Conservation (phyloP, 2,329 filamentous ascomycete genomes). For the Pseudogymnoascus destructans region DNA sequence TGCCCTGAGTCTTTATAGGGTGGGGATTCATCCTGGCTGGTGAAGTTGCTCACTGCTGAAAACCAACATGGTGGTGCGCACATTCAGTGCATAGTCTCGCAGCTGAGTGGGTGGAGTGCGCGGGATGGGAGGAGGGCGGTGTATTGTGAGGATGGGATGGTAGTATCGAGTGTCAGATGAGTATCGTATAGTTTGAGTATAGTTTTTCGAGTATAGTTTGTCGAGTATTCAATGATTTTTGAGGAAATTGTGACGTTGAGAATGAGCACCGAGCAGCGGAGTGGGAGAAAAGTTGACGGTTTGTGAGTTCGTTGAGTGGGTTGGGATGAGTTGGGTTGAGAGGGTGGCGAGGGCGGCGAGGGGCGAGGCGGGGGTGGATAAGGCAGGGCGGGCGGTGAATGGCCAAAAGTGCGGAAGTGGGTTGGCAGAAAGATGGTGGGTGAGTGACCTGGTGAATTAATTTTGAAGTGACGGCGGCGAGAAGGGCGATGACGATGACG, state of each 20-base stretch:
- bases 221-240: not conserved
- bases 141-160: not conserved
- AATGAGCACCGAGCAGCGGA: not conserved
- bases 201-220: not conserved
- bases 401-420: not conserved
- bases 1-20: conserved; percentile 14
- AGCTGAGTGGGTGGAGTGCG: not conserved
- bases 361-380: conserved; percentile 2
- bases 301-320: conserved; percentile 6
- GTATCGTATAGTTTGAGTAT: not conserved
- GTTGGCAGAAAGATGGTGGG: not conserved
- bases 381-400: conserved; percentile 6
- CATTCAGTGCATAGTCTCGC: not conserved
- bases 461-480: not conserved
- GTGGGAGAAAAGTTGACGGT: not conserved
- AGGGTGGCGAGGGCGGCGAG: not conserved
- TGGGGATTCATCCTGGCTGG: conserved; percentile 20
- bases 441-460: not conserved
- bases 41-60: conserved; percentile 9
- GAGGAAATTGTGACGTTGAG: not conserved
- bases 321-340: not conserved
- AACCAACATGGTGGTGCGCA: conserved; percentile 9
- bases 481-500: not conserved
- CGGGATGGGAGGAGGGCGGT: not conserved
- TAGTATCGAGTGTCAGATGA: not conserved